Base-by-base conservation (phyloP, 768 basidiomycete genomes). In the Tylopilus vinaceipallidus region DNA sequence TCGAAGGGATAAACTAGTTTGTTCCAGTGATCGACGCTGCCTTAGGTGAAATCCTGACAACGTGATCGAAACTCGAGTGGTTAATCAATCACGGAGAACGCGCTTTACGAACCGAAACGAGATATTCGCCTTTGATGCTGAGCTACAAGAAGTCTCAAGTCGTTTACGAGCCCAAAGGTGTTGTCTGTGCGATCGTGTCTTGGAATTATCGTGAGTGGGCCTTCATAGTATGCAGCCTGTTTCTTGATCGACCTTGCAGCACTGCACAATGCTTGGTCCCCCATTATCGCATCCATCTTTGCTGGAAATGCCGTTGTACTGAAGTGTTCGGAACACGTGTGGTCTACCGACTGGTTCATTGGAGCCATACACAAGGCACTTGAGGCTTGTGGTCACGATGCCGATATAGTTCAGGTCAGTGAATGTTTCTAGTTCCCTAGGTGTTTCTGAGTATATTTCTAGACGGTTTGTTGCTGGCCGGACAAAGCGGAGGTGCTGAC, bases 61-160 rank as follows among this genome's bases (percentile, higher is more conserved):
- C 93, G 0, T 89, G 91, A 62, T 88, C 91, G 11, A 99, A 99
- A 67, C 74, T 98, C 71, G 89, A 95, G 56, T 98, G 89, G 89
- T 64, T 98, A 16, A 78, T 98, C 38, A 80, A 84, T 7, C 81
- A 95, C 54, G 97, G 94, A 34, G 92, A 97, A 65, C 70, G 75
- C 20, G 82, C 78, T 34, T 72, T 99, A 29, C 73, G 73, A 53
- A 91, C 93, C 0, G 85, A 93, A 58, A 78, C 75, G 11, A 76
- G 97, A 56, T 74, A 75, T 32, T 75, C 76, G 27, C 86, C 85
- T 61, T 68, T 86, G 35, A 74, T 91, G 67, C 71, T 91, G 54
- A 76, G 71, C 36, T 89, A 93, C 72, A 94, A 93, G 71, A 80
- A 75, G 34, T 84, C 86, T 1, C 75, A 84, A 61, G 84, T 95